Conservation (phyloP, 1,139 yeast species). For the Hemisphaericaspora xylanilytica region DNA sequence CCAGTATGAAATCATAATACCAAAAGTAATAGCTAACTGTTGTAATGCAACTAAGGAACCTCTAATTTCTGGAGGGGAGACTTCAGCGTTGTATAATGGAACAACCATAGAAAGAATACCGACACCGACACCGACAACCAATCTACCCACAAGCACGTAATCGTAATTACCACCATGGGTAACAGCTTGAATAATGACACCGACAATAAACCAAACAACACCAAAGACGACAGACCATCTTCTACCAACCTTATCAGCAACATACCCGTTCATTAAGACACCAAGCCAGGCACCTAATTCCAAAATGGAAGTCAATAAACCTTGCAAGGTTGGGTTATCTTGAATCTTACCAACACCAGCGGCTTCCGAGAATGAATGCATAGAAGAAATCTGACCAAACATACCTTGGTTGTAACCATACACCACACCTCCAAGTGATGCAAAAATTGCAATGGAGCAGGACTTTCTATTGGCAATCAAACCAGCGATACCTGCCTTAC, state of each 20-base stretch:
- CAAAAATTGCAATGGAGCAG: too few relatives aligned
- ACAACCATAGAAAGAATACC: slow-evolving; percentile 90
- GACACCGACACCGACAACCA: slow-evolving; percentile 83
- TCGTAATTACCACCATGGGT: slow-evolving; percentile 41
- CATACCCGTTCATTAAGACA: slow-evolving; percentile 69
- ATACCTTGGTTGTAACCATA: too few relatives aligned
- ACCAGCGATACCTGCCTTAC: too few relatives aligned
- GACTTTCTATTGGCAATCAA: too few relatives aligned
- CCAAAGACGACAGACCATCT: slow-evolving; percentile 80
- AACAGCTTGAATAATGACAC: slow-evolving; percentile 72
- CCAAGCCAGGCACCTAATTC: slow-evolving; percentile 80
- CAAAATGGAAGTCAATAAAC: slow-evolving; percentile 52
- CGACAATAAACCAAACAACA: slow-evolving; percentile 73
- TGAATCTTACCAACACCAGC: too few relatives aligned
- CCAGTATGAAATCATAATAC: slow-evolving; percentile 88
- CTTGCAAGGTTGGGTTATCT: slow-evolving; percentile 49
- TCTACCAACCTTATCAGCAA: slow-evolving; percentile 81
- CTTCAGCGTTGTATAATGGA: slow-evolving; percentile 92
- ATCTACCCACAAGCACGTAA: slow-evolving; percentile 66
- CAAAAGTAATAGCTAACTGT: slow-evolving; percentile 87
- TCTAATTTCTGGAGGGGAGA: slow-evolving; percentile 83
- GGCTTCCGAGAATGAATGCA: too few relatives aligned
- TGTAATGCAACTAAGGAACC: slow-evolving; percentile 90
- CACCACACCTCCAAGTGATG: too few relatives aligned
- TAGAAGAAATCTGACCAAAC: too few relatives aligned